Evolutionary conservation across 805 yeast species (phyloP).

Genomic region (Phaffomyces antillensis): DNA sequence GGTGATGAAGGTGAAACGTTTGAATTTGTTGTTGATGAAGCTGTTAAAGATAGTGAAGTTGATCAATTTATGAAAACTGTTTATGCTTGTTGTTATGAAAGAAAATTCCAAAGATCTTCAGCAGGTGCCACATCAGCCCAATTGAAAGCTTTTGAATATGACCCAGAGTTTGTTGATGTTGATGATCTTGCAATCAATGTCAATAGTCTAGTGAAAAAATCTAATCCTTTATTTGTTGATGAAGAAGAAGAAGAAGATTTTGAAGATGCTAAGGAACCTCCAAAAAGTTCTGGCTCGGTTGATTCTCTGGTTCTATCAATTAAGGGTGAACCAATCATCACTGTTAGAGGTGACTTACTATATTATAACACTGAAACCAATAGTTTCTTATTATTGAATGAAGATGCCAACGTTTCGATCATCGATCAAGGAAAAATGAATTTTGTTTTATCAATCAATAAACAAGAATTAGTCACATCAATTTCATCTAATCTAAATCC

Average conservation of each 20-base stretch:
- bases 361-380: not conserved
- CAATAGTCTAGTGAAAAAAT: not conserved
- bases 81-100: conserved; percentile 67
- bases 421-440: conserved; percentile 42
- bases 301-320: not conserved
- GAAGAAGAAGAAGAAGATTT: conserved; percentile 25
- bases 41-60: conserved; percentile 42
- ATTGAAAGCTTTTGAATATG: conserved; percentile 50
- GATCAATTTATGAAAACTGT: conserved; percentile 57
- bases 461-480: conserved; percentile 30
- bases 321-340: conserved; percentile 21
- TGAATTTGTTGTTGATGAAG: conserved; percentile 67
- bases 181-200: conserved; percentile 8
- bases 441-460: conserved; percentile 43
- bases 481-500: conserved; percentile 53
- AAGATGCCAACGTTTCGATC: conserved; percentile 30
- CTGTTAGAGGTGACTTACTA: conserved; percentile 23
- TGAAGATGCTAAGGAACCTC: conserved; percentile 26
- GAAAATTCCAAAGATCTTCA: conserved; percentile 55
- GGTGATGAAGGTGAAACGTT: conserved; percentile 86
- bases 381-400: conserved; percentile 25
- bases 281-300: not conserved
- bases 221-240: conserved; percentile 3
- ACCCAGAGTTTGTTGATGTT: conserved; percentile 17
- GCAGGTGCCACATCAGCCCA: conserved; percentile 37